Evolutionary conservation across 2,329 filamentous ascomycete genomes (phyloP), one percentile per base, ranked within the genome.

Genomic region (Cladosporium cucumerinum): DNA sequence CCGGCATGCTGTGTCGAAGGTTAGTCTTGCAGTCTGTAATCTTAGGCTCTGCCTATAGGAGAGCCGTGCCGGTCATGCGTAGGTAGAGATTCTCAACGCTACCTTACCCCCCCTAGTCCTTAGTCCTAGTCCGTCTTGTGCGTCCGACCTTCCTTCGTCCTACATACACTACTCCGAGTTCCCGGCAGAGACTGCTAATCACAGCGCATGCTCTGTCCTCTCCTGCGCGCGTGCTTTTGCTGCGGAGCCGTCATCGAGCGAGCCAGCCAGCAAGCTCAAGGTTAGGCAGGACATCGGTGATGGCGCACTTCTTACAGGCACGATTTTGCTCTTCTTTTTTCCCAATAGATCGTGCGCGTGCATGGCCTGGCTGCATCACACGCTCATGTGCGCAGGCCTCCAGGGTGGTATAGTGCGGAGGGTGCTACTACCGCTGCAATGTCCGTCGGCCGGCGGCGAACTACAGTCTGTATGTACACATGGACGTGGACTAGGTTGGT

Each of bases 261-360:
- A n/a, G 52, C 51, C 32, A 34, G 32, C 32, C 3, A 59, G 26
- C 18, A 49, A 60, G 39, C 8, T 14, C 16, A 26, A n/a, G 16
- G 25, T 11, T n/a, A 30, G 18, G 23, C 5, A 30, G 18, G 39
- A 46, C 39, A 21, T 46, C n/a, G 39, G 39, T 46, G 39, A 21
- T 46, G 39, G 8, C 6, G n/a, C 39, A 3, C 32, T 34, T 34
- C 34, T 39, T 39, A 4, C 34, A 18, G 34, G n/a, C 39, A 46
- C n/a, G 39, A 23, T n/a, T 46, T 30, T 28, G 26, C 6, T 12
- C 23, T 14, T n/a, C 11, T 5, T 1, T 32, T 32, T 30, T 30
- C 7, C 10, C 57, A 32, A 60, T 60, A 60, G 57, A 48, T 61
- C 58, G 59, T 52, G 46, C 59, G 59, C 48, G 25, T 36, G 59